Conservation (phyloP, 2,329 filamentous ascomycete genomes). For the Diaporthe amygdali region DNA sequence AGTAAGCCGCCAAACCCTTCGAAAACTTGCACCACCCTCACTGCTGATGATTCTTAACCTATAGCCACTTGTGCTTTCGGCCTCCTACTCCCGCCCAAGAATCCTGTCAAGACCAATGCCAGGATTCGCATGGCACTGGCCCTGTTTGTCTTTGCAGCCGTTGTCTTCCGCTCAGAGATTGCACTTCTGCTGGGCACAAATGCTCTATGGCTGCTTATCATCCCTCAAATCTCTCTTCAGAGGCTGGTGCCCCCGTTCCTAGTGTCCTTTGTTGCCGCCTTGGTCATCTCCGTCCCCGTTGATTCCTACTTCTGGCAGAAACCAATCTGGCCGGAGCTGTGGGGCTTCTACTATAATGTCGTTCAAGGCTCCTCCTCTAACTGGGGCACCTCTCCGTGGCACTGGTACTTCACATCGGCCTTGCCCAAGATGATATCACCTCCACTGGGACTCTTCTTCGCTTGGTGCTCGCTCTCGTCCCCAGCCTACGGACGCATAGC, state of each 20-base stretch:
- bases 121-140: constrained; percentile 71
- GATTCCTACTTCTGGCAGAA: constrained; percentile 96
- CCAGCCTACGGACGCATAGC: constrained; percentile 50
- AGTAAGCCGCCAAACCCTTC: constrained; percentile 58
- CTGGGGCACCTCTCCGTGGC: constrained; percentile 87
- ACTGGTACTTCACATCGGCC: constrained; percentile 84
- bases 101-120: constrained; percentile 37
- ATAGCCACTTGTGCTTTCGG: constrained; percentile 70
- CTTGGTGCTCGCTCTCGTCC: constrained; percentile 56
- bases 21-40: neutral
- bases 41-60: neutral
- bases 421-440: constrained; percentile 86
- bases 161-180: constrained; percentile 89
- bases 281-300: constrained; percentile 73
- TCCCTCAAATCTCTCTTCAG: constrained; percentile 55
- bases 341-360: constrained; percentile 90
- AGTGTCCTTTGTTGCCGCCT: constrained; percentile 67
- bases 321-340: constrained; percentile 87
- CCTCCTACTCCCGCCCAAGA: constrained; percentile 46
- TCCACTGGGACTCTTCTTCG: constrained; percentile 67
- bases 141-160: constrained; percentile 78
- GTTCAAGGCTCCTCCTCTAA: constrained; percentile 80
- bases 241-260: constrained; percentile 71
- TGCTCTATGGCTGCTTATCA: constrained; percentile 66
- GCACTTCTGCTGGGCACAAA: constrained; percentile 78